Evolutionary conservation across 345 rosid species (phyloP).

Genomic region (Populus tremula): DNA sequence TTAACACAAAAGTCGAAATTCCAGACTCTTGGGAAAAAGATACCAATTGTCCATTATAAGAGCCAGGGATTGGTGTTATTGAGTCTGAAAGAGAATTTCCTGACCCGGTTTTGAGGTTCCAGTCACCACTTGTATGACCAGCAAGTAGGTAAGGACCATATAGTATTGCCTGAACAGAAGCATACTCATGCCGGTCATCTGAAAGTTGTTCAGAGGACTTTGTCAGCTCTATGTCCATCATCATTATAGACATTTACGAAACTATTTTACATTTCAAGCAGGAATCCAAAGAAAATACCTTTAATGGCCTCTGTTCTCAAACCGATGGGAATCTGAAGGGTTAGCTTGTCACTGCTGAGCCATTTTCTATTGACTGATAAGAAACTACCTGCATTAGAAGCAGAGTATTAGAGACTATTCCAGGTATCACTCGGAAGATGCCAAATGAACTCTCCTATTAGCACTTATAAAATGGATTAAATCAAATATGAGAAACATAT

Average conservation of each 20-base stretch:
- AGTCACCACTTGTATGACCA: constrained; percentile 61
- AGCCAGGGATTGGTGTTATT: constrained; percentile 56
- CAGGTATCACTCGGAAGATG: background rate
- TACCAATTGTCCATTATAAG: constrained; percentile 48
- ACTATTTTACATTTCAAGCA: background rate
- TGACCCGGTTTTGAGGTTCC: constrained; percentile 57
- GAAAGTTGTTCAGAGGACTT: constrained; percentile 12
- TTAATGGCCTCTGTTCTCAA: constrained; percentile 65
- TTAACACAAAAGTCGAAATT: constrained; percentile 42
- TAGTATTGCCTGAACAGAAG: constrained; percentile 76
- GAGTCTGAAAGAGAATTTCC: constrained; percentile 41
- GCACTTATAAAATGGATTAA: background rate
- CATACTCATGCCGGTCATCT: constrained; percentile 72
- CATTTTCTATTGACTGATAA: constrained; percentile 50
- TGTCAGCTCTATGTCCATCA: background rate
- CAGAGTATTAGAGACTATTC: background rate
- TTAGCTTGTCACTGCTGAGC: constrained; percentile 53
- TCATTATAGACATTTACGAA: background rate
- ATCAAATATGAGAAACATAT: background rate
- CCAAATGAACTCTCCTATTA: background rate
- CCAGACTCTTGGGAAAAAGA: constrained; percentile 62
- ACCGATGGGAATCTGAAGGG: constrained; percentile 54
- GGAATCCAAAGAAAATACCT: constrained; percentile 41
- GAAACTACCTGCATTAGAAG: constrained; percentile 53
- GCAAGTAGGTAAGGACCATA: constrained; percentile 87